Base-by-base conservation (phyloP, 441 rosid genomes). In the Erysimum cheiri region DNA sequence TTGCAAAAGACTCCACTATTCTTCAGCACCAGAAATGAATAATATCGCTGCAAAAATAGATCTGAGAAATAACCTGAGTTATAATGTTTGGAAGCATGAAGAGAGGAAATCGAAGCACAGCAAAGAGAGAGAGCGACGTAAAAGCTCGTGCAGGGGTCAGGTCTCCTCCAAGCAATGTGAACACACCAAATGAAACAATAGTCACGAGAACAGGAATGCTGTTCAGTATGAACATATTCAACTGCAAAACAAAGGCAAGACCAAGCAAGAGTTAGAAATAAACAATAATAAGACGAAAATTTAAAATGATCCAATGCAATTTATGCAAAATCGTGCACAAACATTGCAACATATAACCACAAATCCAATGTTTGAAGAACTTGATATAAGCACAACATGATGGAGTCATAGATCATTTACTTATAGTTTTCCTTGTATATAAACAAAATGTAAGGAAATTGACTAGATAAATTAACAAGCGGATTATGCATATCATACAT, bases 91-190 rank as follows among this genome's bases (percentile, higher is more conserved):
- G 98, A 69, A 96, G 99, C 97, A 96, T 86, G 80, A 84, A 87
- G 43, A 93, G 84, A 64, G 98, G 99, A 73, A 89, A 96, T 35
- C 99, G 96, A 79, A 96, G 96, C 60, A 96, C 98, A 5, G 97
- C 83, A 81, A 96, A 96, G 75, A 96, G 87, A 63, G 99, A 96
- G 47, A 96, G 91, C 35, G 98, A 89, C 33, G 98, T 96, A 82
- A 96, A 96, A 69, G 99, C 99, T 84, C 96, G 84, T 41, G 99
- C 90, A 79, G 99, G 99, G 68, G 99, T 93, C 78, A 93, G 81
- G 84, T 93, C 83, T 71, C 99, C 99, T 68, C 99, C 99, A 73
- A 96, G 97, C 82, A 96, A 80, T 71, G 99, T 88, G 88, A 86
- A 96, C 86, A 90, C 72, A 54, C 98, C 98, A 82, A 96, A 96